Conservation (phyloP, 2,329 filamentous ascomycete genomes). For the Coccinonectria pachysandricola region DNA sequence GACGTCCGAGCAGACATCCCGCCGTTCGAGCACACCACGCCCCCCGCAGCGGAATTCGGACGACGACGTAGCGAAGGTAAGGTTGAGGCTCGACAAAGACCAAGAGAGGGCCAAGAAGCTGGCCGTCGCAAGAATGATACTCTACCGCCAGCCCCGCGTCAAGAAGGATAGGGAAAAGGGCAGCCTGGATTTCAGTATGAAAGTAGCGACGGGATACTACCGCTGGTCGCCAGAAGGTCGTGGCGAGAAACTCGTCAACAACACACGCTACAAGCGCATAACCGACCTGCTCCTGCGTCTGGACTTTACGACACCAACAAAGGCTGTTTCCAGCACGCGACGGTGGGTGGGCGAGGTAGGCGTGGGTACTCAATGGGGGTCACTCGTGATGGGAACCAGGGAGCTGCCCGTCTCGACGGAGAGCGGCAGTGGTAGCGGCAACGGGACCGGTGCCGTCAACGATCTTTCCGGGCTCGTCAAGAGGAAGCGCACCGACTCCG, state of each 20-base stretch:
- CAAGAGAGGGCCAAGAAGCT: conserved; percentile 29
- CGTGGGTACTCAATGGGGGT: conserved; percentile 41
- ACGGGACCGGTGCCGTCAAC: conserved; percentile 24
- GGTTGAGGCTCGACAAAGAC: too few relatives aligned
- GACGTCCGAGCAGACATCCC: conserved; percentile 1
- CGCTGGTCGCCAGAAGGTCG: conserved; percentile 52
- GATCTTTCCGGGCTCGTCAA: conserved; percentile 40
- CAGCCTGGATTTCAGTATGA: conserved; percentile 37
- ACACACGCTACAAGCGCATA: conserved; percentile 55
- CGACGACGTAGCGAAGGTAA: conserved; percentile 5
- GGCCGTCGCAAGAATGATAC: conserved; percentile 49
- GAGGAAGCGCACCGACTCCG: conserved; percentile 30
- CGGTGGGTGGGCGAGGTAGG: conserved; percentile 63
- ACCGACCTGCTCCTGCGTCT: conserved; percentile 61
- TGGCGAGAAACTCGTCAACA: conserved; percentile 53
- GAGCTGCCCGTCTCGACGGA: conserved; percentile 14
- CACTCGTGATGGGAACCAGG: conserved; percentile 36
- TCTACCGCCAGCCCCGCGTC: conserved; percentile 52
- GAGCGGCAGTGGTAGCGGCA: conserved; percentile 5
- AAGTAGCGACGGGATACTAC: conserved; percentile 54
- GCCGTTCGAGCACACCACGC: conserved; percentile 16
- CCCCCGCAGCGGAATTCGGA: conserved; percentile 19
- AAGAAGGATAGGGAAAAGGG: conserved; percentile 48
- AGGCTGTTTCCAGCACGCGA: conserved; percentile 52
- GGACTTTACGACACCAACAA: conserved; percentile 58